These are phyloP conservation scores for Diplodia mutila DNA, from an alignment of 2,329 filamentous ascomycete genomes.

Conservation along the genomic window DNA sequence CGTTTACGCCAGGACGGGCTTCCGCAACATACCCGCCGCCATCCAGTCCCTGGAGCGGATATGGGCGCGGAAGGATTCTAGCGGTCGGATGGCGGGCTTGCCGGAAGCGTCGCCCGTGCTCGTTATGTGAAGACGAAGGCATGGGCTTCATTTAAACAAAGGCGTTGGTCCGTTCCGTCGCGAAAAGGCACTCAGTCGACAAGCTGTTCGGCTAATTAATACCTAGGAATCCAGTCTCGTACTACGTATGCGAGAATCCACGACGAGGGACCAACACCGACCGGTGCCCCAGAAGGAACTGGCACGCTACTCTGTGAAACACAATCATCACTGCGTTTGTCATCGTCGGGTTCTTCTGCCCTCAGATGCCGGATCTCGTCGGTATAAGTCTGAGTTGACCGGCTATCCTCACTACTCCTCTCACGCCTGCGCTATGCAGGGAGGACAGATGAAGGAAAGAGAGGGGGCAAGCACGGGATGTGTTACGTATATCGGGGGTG, in stretches of 20 bases:
- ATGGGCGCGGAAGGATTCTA: conserved; percentile 26
- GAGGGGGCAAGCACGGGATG: too few relatives aligned
- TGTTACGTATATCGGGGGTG: neutral
- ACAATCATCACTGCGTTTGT: neutral
- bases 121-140: conserved; percentile 29
- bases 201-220: neutral
- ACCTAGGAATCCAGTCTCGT: neutral
- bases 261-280: neutral
- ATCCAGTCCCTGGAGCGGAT: conserved; percentile 28
- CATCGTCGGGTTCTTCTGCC: neutral
- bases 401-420: neutral
- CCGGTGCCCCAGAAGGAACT: neutral
- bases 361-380: neutral
- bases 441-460: too few relatives aligned
- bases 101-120: conserved; percentile 28
- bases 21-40: conserved; percentile 31
- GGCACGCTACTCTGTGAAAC: neutral
- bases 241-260: neutral
- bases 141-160: too few relatives aligned
- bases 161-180: neutral
- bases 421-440: neutral
- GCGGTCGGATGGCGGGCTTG: conserved; percentile 29
- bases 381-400: neutral
- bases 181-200: neutral
- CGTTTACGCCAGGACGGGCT: conserved; percentile 30